A percentile compares a stretch with the other conserved stretches of the same genome.
phyloP scores from a whole-genome alignment of 768 basidiomycete species.

The Amanita fuliginea region DNA sequence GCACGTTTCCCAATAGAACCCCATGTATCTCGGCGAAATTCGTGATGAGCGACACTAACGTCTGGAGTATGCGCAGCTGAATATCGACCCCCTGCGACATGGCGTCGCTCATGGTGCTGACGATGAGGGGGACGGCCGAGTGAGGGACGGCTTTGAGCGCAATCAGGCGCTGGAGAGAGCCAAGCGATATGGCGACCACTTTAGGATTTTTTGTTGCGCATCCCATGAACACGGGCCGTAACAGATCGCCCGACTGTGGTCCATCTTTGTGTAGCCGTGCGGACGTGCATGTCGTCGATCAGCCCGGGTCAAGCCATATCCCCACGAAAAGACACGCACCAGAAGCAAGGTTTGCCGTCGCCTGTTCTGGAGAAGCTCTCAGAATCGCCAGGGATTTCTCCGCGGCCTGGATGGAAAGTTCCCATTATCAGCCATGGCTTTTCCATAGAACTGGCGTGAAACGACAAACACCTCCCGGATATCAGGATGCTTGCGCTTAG shows the following conservation, averaged over 20 bases:
- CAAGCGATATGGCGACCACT: constrained; percentile 85
- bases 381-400: constrained; percentile 80
- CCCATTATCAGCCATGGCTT: neutral
- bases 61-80: constrained; percentile 88
- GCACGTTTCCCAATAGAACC: constrained; percentile 67
- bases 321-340: constrained; percentile 31
- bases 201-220: constrained; percentile 90
- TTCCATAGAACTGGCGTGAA: neutral
- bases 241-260: constrained; percentile 68
- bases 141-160: constrained; percentile 77
- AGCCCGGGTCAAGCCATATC: neutral
- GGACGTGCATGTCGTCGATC: neutral
- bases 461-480: constrained; percentile 69
- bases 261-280: constrained; percentile 35
- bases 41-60: constrained; percentile 82
- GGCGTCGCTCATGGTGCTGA: constrained; percentile 78
- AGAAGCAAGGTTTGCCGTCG: constrained; percentile 57
- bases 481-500: constrained; percentile 81
- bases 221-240: constrained; percentile 87
- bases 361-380: constrained; percentile 73
- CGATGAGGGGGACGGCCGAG: constrained; percentile 65
- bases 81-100: constrained; percentile 95
- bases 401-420: constrained; percentile 42
- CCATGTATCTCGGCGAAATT: constrained; percentile 81
- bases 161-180: constrained; percentile 86